These are phyloP conservation scores for Lactarius quietus DNA, from an alignment of 768 basidiomycete species.

Conservation along the genomic window DNA sequence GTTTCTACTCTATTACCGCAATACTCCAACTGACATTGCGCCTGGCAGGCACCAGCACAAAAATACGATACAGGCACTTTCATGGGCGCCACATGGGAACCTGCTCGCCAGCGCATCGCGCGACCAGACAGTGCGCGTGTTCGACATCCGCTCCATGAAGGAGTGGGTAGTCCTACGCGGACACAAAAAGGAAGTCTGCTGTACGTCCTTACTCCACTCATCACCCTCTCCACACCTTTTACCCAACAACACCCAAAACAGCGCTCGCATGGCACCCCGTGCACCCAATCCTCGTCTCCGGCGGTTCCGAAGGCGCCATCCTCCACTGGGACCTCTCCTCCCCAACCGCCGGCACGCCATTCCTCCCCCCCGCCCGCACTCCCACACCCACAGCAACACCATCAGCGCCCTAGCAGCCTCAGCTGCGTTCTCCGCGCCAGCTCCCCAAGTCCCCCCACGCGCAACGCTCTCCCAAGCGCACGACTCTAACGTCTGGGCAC, in stretches of 20 bases:
- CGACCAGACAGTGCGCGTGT: slow-evolving; percentile 92
- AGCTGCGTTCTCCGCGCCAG: not conserved
- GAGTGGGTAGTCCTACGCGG: slow-evolving; percentile 90
- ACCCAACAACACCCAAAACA: slow-evolving; percentile 31
- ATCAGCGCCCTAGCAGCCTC: not conserved
- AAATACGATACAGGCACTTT: slow-evolving; percentile 89
- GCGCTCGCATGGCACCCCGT: slow-evolving; percentile 96
- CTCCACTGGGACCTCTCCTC: slow-evolving; percentile 88
- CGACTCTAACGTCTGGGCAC: slow-evolving; percentile 96
- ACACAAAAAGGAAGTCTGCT: slow-evolving; percentile 98
- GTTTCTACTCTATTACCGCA: not conserved
- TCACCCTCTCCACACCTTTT: not conserved
- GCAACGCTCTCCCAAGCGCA: slow-evolving; percentile 93
- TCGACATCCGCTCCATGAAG: slow-evolving; percentile 98
- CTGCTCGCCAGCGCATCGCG: slow-evolving; percentile 92
- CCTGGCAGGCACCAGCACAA: slow-evolving; percentile 84
- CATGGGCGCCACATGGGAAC: slow-evolving; percentile 95
- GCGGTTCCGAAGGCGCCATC: slow-evolving; percentile 92
- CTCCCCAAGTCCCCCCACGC: slow-evolving; percentile 49
- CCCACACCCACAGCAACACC: not conserved
- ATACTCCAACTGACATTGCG: not conserved
- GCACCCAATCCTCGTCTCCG: slow-evolving; percentile 88
- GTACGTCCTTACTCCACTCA: slow-evolving; percentile 49
- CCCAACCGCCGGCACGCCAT: slow-evolving; percentile 49
- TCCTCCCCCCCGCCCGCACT: not conserved